These are phyloP conservation scores for Dalbergia oliveri DNA, from an alignment of 306 rosid species.

Conservation along the genomic window DNA sequence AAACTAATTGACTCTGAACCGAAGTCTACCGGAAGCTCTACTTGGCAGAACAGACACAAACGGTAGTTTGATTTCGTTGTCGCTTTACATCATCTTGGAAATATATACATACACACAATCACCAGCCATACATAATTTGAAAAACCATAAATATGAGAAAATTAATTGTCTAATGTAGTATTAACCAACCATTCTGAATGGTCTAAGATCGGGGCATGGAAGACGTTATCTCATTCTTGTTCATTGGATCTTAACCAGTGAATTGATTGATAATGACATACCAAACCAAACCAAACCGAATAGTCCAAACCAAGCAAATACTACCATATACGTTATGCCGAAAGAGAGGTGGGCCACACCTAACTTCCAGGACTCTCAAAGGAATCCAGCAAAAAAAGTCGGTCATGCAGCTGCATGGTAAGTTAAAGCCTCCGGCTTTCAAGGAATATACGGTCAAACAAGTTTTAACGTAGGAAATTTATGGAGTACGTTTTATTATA, in stretches of 20 bases:
- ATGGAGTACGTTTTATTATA: neutral
- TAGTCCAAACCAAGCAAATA: constrained; percentile 4
- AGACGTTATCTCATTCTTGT: neutral
- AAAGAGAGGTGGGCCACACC: neutral
- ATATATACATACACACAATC: too few species aligned
- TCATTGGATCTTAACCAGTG: neutral
- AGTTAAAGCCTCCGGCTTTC: constrained; percentile 9
- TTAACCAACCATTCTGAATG: neutral
- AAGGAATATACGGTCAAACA: constrained; percentile 6
- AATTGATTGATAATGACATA: neutral
- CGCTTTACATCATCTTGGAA: neutral
- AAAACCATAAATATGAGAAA: too few species aligned
- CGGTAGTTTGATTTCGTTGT: neutral
- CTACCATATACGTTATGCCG: neutral
- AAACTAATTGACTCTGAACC: too few species aligned
- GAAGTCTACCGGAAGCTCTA: neutral
- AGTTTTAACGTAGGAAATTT: neutral
- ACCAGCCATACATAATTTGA: too few species aligned
- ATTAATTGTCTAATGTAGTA: too few species aligned
- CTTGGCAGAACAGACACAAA: neutral
- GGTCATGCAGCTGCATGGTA: constrained; percentile 7
- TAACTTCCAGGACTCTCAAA: neutral
- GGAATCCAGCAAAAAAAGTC: neutral
- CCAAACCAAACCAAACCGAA: neutral
- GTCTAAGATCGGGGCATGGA: neutral